These are phyloP conservation scores for Globisporangium paroecandrum DNA, from an alignment of 352 stramenopile genomes.

Conservation along the genomic window DNA sequence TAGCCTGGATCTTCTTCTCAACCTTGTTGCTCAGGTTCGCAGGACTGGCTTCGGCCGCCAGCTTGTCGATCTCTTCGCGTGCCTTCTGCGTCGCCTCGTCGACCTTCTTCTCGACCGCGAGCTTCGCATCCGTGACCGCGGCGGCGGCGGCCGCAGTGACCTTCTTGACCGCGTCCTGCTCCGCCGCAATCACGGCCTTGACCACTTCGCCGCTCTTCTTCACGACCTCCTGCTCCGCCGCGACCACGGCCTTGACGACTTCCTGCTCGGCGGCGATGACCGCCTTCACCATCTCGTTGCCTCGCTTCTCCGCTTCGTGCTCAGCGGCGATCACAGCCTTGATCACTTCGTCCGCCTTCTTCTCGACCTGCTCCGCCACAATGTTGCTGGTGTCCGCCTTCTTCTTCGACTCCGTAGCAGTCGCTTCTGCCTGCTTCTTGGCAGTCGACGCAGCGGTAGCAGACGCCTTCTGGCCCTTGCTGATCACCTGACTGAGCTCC, in stretches of 20 bases:
- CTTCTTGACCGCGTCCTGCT: conserved; percentile 13
- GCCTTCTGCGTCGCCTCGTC: conserved; percentile 57
- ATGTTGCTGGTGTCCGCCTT: conserved; percentile 15
- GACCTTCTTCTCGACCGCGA: conserved; percentile 57
- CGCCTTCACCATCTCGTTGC: conserved; percentile 21
- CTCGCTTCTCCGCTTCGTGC: conserved; percentile 22
- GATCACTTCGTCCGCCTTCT: conserved; percentile 24
- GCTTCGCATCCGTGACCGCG: conserved; percentile 23
- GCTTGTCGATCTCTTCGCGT: conserved; percentile 56
- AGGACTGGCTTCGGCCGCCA: conserved; percentile 45
- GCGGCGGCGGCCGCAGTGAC: conserved; percentile 20
- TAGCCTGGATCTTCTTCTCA: conserved; percentile 64
- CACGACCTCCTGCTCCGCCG: conserved; percentile 19
- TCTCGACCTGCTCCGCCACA: conserved; percentile 15
- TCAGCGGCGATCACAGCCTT: conserved; percentile 22
- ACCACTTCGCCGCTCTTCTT: conserved; percentile 33
- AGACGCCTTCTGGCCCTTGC: conserved; percentile 29
- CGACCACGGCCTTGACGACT: conserved; percentile 25
- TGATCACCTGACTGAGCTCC: conserved; percentile 47
- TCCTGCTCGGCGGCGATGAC: conserved; percentile 22
- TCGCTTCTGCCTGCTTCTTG: conserved; percentile 18
- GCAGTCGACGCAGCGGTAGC: conserved; percentile 2
- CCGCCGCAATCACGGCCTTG: conserved; percentile 11
- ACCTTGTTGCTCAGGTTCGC: conserved; percentile 41
- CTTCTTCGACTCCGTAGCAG: conserved; percentile 4